Evolutionary conservation across 2,329 filamentous ascomycete genomes (phyloP).

Genomic region (Immersiporthe knoxdaviesiana): DNA sequence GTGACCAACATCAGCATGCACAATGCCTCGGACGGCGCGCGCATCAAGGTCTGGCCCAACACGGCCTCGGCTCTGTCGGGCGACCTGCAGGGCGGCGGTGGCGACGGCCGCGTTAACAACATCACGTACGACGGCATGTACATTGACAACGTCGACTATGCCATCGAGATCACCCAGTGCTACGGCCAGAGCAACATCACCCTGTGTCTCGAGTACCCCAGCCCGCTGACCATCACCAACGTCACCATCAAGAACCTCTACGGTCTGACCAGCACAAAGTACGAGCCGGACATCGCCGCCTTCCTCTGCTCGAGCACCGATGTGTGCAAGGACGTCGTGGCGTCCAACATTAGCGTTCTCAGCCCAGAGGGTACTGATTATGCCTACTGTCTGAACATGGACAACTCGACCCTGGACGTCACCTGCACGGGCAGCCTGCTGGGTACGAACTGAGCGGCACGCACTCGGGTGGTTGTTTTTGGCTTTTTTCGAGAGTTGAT

Average conservation of each 20-base stretch:
- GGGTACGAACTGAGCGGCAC: conserved; percentile 10
- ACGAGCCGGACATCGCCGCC: conserved; percentile 34
- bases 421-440: conserved; percentile 29
- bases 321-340: conserved; percentile 33
- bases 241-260: conserved; percentile 56
- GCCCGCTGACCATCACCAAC: conserved; percentile 56
- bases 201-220: conserved; percentile 62
- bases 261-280: conserved; percentile 46
- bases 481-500: not conserved
- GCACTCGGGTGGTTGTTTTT: too few relatives aligned
- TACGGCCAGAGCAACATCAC: conserved; percentile 60
- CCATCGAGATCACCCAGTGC: conserved; percentile 56
- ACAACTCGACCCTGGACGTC: conserved; percentile 32
- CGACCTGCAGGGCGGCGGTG: conserved; percentile 62
- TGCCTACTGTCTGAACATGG: conserved; percentile 36
- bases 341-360: conserved; percentile 33
- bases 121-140: conserved; percentile 62
- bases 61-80: conserved; percentile 39
- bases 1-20: conserved; percentile 63
- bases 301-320: conserved; percentile 35
- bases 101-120: conserved; percentile 62
- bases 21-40: conserved; percentile 66
- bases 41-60: conserved; percentile 67
- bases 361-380: conserved; percentile 33
- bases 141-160: conserved; percentile 64